A percentile compares a stretch with the other conserved stretches of the same genome.
These are phyloP conservation scores for Amanita rimosa DNA, from an alignment of 768 basidiomycete species.

Conservation along the genomic window DNA sequence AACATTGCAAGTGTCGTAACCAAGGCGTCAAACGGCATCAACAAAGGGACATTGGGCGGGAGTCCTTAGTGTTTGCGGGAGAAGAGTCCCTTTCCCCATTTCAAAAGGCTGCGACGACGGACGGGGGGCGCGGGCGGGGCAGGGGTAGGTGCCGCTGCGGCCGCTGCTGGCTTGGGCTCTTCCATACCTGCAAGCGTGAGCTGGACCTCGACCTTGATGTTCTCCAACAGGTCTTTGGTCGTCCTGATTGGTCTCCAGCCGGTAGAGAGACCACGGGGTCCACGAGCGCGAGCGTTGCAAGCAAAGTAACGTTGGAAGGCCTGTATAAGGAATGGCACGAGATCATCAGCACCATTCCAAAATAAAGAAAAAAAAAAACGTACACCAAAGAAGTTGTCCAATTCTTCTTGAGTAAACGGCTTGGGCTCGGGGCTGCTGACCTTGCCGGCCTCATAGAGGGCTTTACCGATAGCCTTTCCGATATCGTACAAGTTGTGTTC, in stretches of 20 bases:
- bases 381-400: constrained; percentile 28
- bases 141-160: too few relatives aligned
- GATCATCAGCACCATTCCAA: neutral
- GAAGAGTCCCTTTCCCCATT: too few relatives aligned
- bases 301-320: constrained; percentile 17
- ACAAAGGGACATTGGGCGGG: too few relatives aligned
- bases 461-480: constrained; percentile 25
- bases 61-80: too few relatives aligned
- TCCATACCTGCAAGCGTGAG: constrained; percentile 2
- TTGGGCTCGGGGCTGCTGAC: constrained; percentile 27
- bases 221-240: constrained; percentile 28
- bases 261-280: constrained; percentile 23
- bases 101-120: too few relatives aligned
- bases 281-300: constrained; percentile 27
- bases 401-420: constrained; percentile 33
- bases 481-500: constrained; percentile 35
- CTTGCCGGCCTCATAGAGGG: constrained; percentile 25
- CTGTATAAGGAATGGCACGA: neutral
- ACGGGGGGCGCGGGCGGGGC: too few relatives aligned
- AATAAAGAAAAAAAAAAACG: constrained; percentile 1
- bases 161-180: too few relatives aligned
- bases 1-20: too few relatives aligned
- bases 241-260: constrained; percentile 35
- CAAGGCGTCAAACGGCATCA: too few relatives aligned
- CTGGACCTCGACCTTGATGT: constrained; percentile 28